Evolutionary conservation across 441 rosid species (phyloP).

Genomic region (Isatis lusitanica): DNA sequence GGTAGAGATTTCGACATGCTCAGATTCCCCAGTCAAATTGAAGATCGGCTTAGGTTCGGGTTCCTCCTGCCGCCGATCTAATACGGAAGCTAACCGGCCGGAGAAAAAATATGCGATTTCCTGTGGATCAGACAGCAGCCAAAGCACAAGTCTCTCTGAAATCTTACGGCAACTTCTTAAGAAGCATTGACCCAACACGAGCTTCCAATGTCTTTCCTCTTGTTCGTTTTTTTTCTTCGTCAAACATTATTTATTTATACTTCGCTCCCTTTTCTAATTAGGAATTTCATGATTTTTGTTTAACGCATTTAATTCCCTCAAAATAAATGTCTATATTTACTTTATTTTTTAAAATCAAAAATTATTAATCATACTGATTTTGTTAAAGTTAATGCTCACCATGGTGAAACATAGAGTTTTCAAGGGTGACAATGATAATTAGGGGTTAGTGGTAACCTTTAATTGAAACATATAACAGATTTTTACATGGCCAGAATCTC

Average conservation of each 20-base stretch:
- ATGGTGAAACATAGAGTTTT: too few relatives aligned
- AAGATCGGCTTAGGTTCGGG: conserved; percentile 18
- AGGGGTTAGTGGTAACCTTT: too few relatives aligned
- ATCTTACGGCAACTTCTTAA: conserved; percentile 19
- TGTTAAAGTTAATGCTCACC: too few relatives aligned
- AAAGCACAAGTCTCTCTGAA: conserved; percentile 27
- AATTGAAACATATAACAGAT: neutral
- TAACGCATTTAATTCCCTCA: neutral
- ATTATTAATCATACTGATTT: neutral
- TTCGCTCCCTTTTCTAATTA: neutral
- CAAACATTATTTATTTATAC: neutral
- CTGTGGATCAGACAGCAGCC: conserved; percentile 4
- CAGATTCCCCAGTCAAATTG: conserved; percentile 15
- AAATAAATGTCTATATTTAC: neutral
- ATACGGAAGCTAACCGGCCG: conserved; percentile 3
- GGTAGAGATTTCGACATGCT: conserved; percentile 79
- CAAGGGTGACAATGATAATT: too few relatives aligned
- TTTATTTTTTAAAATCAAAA: neutral
- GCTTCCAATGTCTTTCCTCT: conserved; percentile 21
- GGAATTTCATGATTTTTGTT: neutral
- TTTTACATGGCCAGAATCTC: neutral
- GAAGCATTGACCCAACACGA: conserved; percentile 29
- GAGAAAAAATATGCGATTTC: neutral
- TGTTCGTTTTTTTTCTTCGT: neutral
- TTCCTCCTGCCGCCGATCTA: conserved; percentile 24